phyloP scores from a whole-genome alignment of 257 asterid genomes.

The Scutellaria barbata region DNA sequence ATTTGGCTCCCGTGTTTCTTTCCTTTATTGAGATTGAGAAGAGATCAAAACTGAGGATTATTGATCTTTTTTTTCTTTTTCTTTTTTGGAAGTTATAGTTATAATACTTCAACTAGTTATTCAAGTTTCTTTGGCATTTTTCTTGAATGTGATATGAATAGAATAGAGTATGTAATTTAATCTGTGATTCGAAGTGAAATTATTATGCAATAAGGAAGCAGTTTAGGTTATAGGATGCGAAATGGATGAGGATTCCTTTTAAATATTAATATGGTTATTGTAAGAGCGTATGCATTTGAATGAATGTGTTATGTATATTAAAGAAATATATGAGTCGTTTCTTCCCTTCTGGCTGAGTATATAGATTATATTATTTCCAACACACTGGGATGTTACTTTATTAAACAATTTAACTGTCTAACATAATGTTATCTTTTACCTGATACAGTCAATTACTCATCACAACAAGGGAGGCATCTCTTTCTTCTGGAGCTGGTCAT shows the following conservation, averaged over 20 bases:
- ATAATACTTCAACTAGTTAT: neutral
- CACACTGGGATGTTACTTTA: conserved; percentile 6
- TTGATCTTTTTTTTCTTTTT: conserved; percentile 2
- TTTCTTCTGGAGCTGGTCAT: conserved; percentile 87
- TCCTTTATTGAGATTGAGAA: neutral
- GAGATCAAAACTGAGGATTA: neutral
- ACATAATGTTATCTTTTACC: conserved; percentile 8
- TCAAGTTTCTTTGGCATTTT: conserved; percentile 5
- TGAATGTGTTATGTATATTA: neutral
- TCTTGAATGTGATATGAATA: neutral
- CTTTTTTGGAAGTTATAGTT: neutral
- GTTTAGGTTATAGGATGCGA: conserved; percentile 4
- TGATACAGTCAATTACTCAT: conserved; percentile 53
- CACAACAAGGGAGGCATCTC: conserved; percentile 62
- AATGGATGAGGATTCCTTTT: neutral
- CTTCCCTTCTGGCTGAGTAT: neutral
- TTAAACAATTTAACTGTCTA: neutral
- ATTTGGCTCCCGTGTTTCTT: conserved; percentile 16
- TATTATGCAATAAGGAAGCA: neutral
- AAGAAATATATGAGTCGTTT: neutral
- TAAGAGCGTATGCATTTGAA: neutral
- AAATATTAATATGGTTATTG: neutral
- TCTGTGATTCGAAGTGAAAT: conserved; percentile 18
- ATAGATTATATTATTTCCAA: neutral
- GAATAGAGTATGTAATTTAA: conserved; percentile 13